These are phyloP conservation scores for Chaetomium globosum DNA, from an alignment of 2,329 filamentous ascomycete species.

Conservation along the genomic window DNA sequence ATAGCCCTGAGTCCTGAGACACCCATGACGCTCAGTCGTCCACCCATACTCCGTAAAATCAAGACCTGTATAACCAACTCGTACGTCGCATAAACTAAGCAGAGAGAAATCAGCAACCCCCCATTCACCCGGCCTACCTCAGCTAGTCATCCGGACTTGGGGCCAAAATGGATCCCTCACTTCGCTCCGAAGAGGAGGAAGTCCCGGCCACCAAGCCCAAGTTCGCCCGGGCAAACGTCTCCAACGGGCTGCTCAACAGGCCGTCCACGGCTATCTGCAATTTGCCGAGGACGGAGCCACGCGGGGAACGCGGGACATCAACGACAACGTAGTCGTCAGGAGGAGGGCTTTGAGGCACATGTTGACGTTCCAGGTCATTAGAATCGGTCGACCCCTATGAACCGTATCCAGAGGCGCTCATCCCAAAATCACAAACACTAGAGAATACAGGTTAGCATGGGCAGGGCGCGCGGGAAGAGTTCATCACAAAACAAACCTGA, in stretches of 20 bases:
- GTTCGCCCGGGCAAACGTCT: too few species aligned
- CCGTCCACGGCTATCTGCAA: not conserved
- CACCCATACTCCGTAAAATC: not conserved
- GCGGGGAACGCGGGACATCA: not conserved
- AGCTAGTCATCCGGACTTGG: not conserved
- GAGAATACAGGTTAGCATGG: not conserved
- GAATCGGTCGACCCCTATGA: slow-evolving; percentile 37
- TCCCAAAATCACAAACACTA: slow-evolving; percentile 58
- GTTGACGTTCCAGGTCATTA: not conserved
- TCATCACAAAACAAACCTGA: slow-evolving; percentile 67
- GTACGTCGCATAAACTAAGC: not conserved
- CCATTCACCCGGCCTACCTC: not conserved
- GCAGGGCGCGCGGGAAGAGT: not conserved
- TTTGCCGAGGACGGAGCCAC: not conserved
- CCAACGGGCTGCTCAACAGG: too few species aligned
- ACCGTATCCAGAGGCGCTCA: slow-evolving; percentile 53
- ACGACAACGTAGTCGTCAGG: not conserved
- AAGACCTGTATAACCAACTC: not conserved
- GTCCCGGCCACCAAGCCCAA: not conserved
- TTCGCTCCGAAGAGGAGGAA: not conserved
- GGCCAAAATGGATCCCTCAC: not conserved
- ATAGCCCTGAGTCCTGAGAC: not conserved
- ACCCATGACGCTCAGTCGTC: not conserved
- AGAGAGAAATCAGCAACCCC: not conserved
- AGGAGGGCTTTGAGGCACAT: not conserved